Conservation (phyloP, 2,329 filamentous ascomycete genomes). For the Cryphonectria nitschkei region DNA sequence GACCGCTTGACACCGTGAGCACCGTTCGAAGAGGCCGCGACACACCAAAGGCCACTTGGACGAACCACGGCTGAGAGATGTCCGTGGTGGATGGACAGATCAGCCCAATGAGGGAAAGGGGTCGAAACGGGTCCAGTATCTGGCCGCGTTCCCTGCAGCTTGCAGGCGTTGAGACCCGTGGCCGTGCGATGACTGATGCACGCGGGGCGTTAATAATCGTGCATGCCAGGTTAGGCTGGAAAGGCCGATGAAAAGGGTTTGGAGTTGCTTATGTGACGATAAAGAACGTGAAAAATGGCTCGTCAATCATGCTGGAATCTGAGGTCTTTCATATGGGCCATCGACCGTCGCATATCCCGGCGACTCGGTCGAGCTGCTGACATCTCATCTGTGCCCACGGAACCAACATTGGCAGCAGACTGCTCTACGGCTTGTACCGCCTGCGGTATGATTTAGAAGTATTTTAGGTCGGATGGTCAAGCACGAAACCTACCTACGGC, state of each 20-base stretch:
- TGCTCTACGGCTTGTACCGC: background rate
- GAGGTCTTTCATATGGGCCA: background rate
- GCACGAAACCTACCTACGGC: background rate
- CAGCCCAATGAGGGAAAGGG: background rate
- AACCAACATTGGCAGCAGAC: background rate
- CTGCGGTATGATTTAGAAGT: background rate
- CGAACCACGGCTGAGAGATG: background rate
- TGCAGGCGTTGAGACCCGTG: background rate
- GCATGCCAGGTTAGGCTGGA: background rate
- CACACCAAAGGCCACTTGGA: background rate
- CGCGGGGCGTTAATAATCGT: background rate
- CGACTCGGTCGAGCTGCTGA: constrained; percentile 2
- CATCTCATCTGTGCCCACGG: background rate
- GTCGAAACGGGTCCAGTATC: background rate
- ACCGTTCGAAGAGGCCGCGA: background rate
- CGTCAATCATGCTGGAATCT: too few relatives aligned
- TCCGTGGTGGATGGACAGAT: background rate
- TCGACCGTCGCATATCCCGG: background rate
- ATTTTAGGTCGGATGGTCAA: background rate
- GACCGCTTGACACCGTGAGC: background rate
- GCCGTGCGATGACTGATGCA: background rate
- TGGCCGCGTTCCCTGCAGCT: background rate
- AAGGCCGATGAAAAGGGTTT: background rate
- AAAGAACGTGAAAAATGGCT: background rate
- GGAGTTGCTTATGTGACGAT: background rate